phyloP scores from a whole-genome alignment of 2,329 filamentous ascomycete genomes.

The Hortaea sp. region DNA sequence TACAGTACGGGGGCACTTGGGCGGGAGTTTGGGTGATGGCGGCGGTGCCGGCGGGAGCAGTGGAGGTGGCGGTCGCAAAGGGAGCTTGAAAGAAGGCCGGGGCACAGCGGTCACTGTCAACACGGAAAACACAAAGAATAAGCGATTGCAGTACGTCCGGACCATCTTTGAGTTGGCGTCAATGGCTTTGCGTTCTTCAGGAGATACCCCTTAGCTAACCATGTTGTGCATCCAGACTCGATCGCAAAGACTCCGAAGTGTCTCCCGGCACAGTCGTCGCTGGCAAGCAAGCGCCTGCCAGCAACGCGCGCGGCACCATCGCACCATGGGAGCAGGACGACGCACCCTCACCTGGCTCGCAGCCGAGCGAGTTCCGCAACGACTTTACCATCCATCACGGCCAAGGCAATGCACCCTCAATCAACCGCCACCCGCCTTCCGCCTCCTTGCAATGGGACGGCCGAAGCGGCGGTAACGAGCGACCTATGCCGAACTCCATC shows the following conservation, averaged over 20 bases:
- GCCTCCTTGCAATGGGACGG: conserved; percentile 39
- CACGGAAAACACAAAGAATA: conserved; percentile 28
- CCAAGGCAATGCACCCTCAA: conserved; percentile 42
- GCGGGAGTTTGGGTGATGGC: background rate
- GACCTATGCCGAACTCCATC: conserved; percentile 33
- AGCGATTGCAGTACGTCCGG: conserved; percentile 33
- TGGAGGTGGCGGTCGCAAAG: background rate
- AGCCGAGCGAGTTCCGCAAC: conserved; percentile 22
- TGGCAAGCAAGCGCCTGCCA: conserved; percentile 27
- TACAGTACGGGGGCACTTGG: conserved; percentile 44
- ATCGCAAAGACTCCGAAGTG: conserved; percentile 35
- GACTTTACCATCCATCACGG: conserved; percentile 28
- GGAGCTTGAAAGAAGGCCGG: conserved; percentile 5
- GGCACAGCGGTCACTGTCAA: conserved; percentile 24
- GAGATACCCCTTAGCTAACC: conserved; percentile 14
- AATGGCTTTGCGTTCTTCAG: background rate
- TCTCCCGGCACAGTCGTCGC: conserved; percentile 28
- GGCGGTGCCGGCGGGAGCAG: background rate
- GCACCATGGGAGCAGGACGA: conserved; percentile 41
- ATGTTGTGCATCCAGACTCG: conserved; percentile 26
- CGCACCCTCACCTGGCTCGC: conserved; percentile 9
- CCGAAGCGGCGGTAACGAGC: conserved; percentile 22
- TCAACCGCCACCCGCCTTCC: conserved; percentile 38
- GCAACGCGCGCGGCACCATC: conserved; percentile 35
- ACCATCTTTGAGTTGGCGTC: no score